Evolutionary conservation across 2,329 filamentous ascomycete genomes (phyloP), one percentile per base, ranked within the genome.

Genomic region (Exserohilum turcica): DNA sequence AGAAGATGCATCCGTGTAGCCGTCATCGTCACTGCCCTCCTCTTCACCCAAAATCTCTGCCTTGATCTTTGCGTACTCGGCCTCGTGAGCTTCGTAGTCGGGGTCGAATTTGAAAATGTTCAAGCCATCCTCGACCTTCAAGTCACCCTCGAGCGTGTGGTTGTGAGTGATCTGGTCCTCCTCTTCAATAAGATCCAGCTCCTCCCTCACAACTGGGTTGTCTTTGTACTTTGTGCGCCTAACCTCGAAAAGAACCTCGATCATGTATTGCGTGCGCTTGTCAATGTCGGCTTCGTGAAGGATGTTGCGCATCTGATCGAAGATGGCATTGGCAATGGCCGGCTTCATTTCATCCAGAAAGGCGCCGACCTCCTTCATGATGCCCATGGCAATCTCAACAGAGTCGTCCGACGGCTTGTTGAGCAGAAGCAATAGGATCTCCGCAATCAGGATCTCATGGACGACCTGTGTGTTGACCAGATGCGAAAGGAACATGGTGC

Each of bases 241-340:
- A 50, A 97, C 89, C 77, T 99, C 92, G 74, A 99, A 99, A 37
- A 99, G 78, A 5, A 97, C 94, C 74, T 99, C 94, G 52, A 99
- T 93, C 90, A 96, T 96, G 77, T 97, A 99, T 77, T 99, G 94
- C n/a, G 93, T 92, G 60, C 94, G 85, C 81, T 96, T 97, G 72
- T 97, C 93, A 73, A 99, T 96, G 70, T 94, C 92, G 38, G 92
- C 92, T 75, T 99, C 94, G 78, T 99, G 93, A 7, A 99, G 80
- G 59, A 97, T 97, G 65, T 89, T 93, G 65, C 94, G 82, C 79
- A 99, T 96, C 74, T 96, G 92, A 69, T 99, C 94, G 70, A 96
- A 99, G 6, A 99, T 91, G 19, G 89, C 90, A 61, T 93, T 84
- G 27, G 92, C 87, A 67, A 97, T 96, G 9, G 90, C 84, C 1